Evolutionary conservation across 2,329 filamentous ascomycete genomes (phyloP).

Genomic region (Colletotrichum cuscutae): DNA sequence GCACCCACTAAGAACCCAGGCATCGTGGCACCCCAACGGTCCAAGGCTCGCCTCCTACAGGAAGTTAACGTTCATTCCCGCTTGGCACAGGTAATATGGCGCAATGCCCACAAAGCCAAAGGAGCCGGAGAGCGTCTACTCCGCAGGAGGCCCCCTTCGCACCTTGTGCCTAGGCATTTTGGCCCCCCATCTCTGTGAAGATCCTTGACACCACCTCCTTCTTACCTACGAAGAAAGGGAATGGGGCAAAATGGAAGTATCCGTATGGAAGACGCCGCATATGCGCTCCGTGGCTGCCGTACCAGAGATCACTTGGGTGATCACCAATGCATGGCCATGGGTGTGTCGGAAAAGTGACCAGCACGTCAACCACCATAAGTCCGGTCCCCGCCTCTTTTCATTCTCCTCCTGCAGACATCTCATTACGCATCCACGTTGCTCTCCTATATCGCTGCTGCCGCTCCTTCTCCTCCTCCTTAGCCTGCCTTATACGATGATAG

Average conservation of each 20-base stretch:
- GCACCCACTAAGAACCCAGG: conserved; percentile 10
- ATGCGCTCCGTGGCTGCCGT: conserved; percentile 32
- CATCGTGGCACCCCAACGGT: neutral
- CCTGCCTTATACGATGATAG: neutral
- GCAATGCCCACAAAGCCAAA: neutral
- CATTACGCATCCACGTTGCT: conserved; percentile 9
- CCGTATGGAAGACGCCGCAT: conserved; percentile 16
- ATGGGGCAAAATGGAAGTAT: neutral
- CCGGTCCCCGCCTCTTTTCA: neutral
- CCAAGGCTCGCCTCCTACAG: neutral
- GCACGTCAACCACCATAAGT: conserved; percentile 27
- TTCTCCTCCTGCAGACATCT: conserved; percentile 1
- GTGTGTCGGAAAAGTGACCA: conserved; percentile 11
- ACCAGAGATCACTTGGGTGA: conserved; percentile 35
- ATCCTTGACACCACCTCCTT: conserved; percentile 19
- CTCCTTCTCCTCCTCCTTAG: neutral
- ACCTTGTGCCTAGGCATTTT: conserved; percentile 7
- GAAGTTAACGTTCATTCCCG: neutral
- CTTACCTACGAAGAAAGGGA: neutral
- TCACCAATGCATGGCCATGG: conserved; percentile 29
- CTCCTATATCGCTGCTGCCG: conserved; percentile 8
- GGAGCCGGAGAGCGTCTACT: conserved; percentile 16
- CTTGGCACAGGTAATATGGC: conserved; percentile 27
- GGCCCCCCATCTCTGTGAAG: conserved; percentile 26
- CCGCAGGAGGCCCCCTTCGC: conserved; percentile 5